phyloP scores from a whole-genome alignment of 345 rosid species.

The Rubroshorea leprosula region DNA sequence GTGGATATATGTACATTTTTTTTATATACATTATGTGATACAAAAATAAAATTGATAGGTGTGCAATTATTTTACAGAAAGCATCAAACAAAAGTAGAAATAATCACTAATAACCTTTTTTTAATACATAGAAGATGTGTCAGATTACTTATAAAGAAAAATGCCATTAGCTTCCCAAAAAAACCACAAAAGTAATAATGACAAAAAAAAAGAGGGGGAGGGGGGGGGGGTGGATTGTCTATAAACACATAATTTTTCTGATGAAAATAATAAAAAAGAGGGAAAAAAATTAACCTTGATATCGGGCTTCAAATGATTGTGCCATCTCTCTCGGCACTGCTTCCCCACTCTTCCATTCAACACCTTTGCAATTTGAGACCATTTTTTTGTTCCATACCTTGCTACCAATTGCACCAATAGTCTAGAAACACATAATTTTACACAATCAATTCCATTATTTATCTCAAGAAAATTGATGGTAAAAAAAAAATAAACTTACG shows the following conservation, averaged over 20 bases:
- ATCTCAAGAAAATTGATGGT: not conserved
- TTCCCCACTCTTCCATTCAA: slow-evolving; percentile 77
- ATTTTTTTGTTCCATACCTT: slow-evolving; percentile 71
- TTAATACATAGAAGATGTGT: not conserved
- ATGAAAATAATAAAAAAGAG: not conserved
- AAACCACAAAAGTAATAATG: not conserved
- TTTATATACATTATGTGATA: too few species aligned
- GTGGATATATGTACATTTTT: too few species aligned
- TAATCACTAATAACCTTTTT: too few species aligned
- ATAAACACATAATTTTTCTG: too few species aligned
- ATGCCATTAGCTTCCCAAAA: not conserved
- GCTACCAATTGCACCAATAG: slow-evolving; percentile 34
- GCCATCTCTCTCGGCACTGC: slow-evolving; percentile 95
- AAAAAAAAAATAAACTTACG: too few species aligned
- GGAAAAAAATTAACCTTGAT: slow-evolving; percentile 44
- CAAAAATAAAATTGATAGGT: too few species aligned
- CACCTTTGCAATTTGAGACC: slow-evolving; percentile 74
- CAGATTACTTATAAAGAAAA: too few species aligned
- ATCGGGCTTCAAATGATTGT: slow-evolving; percentile 82
- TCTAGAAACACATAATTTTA: not conserved
- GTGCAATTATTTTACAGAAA: not conserved
- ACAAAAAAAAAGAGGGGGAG: too few species aligned
- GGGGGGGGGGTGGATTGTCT: too few species aligned
- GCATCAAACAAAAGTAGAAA: not conserved
- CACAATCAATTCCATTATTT: too few species aligned